Evolutionary conservation across 179 eudicot species (phyloP).

Genomic region (Vitellaria paradoxa): DNA sequence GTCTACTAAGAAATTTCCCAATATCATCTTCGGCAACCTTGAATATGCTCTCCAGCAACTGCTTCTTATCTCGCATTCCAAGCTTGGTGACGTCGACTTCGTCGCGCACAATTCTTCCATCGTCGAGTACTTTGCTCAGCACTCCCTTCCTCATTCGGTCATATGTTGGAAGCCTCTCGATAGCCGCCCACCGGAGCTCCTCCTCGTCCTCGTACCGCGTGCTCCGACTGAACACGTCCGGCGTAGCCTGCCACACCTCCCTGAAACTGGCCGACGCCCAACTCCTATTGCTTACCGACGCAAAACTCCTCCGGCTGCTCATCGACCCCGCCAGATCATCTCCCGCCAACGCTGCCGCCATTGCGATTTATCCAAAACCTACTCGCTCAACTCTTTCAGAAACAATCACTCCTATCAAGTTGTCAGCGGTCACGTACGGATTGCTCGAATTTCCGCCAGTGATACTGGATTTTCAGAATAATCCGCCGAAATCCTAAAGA

Average conservation of each 20-base stretch:
- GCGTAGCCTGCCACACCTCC: constrained; percentile 29
- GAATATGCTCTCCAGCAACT: constrained; percentile 54
- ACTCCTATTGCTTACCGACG: constrained; percentile 24
- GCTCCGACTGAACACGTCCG: constrained; percentile 33
- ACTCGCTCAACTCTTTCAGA: no score
- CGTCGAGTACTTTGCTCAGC: constrained; percentile 50
- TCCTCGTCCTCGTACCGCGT: constrained; percentile 65
- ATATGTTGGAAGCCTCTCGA: constrained; percentile 78
- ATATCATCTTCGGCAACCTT: constrained; percentile 63
- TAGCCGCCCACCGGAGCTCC: constrained; percentile 92
- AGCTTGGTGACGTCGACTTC: constrained; percentile 59
- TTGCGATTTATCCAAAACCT: neutral
- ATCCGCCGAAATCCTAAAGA: neutral
- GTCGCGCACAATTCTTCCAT: constrained; percentile 52
- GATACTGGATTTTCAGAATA: no score
- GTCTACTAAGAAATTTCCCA: constrained; percentile 52
- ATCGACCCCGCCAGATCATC: constrained; percentile 25
- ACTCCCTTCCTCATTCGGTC: constrained; percentile 73
- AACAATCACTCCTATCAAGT: no score
- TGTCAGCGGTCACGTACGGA: neutral
- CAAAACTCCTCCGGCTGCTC: constrained; percentile 27
- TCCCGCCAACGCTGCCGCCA: constrained; percentile 13
- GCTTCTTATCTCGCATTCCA: constrained; percentile 49
- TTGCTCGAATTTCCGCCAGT: neutral
- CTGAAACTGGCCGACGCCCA: constrained; percentile 27